These are phyloP conservation scores for Capniomyces stellatus DNA, from an alignment of 371 early-diverging fungal genomes.

Conservation along the genomic window DNA sequence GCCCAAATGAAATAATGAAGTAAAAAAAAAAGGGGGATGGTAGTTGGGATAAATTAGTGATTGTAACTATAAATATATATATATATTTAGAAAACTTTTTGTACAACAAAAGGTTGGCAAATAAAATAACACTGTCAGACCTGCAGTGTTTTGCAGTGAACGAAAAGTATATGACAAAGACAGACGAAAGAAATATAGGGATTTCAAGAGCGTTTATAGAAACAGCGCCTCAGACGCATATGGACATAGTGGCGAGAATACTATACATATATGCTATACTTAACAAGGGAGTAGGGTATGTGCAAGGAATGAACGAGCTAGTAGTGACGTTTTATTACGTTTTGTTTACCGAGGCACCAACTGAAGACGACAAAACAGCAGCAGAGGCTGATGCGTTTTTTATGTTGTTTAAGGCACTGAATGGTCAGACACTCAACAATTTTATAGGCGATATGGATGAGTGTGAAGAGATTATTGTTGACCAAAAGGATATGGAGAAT, in stretches of 20 bases:
- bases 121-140: background rate
- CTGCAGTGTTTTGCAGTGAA: background rate
- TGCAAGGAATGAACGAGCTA: conserved; percentile 83
- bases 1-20: too few relatives aligned
- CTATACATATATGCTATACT: conserved; percentile 66
- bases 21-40: too few relatives aligned
- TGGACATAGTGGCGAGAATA: conserved; percentile 68
- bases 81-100: too few relatives aligned
- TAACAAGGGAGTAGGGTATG: conserved; percentile 73
- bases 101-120: background rate
- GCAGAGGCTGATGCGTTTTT: conserved; percentile 80
- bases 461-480: background rate
- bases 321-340: conserved; percentile 71
- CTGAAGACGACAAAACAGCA: conserved; percentile 34
- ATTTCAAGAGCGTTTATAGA: conserved; percentile 5
- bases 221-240: conserved; percentile 44
- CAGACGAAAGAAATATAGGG: conserved; percentile 1
- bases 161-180: background rate
- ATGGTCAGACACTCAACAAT: conserved; percentile 49
- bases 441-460: conserved; percentile 46
- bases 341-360: conserved; percentile 37
- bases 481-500: too few relatives aligned
- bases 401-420: conserved; percentile 51
- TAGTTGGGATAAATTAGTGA: too few relatives aligned
- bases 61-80: too few relatives aligned